These are phyloP conservation scores for Chimonanthus praecox DNA, from an alignment of 164 flowering plant genomes.

Conservation along the genomic window DNA sequence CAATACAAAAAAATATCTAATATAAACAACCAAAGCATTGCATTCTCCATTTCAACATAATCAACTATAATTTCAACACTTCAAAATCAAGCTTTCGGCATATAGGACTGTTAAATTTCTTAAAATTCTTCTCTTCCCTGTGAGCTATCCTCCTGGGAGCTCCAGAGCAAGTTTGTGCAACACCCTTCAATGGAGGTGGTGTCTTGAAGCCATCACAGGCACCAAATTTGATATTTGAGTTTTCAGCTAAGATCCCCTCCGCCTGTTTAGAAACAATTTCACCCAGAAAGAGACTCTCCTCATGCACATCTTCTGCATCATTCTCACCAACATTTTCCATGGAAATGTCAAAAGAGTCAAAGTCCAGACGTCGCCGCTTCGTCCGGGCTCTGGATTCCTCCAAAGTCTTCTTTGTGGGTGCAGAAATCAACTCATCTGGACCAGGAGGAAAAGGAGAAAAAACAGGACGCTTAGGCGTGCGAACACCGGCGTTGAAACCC, in stretches of 20 bases:
- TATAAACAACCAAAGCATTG: too few relatives aligned
- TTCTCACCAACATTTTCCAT: conserved; percentile 2
- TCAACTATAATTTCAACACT: too few relatives aligned
- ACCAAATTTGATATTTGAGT: conserved; percentile 1
- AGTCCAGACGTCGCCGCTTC: conserved; percentile 30
- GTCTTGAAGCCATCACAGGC: conserved; percentile 27
- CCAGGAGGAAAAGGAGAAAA: conserved; percentile 76
- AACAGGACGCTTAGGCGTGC: conserved; percentile 46
- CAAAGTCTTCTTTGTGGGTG: conserved; percentile 45
- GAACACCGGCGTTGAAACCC: conserved; percentile 23
- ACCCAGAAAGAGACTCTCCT: conserved; percentile 41
- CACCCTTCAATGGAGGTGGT: conserved; percentile 30
- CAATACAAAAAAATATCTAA: too few relatives aligned
- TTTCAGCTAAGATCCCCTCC: conserved; percentile 26
- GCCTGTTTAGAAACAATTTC: conserved; percentile 32
- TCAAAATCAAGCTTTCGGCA: conserved; percentile 64
- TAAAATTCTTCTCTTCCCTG: conserved; percentile 22
- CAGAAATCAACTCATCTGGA: conserved; percentile 41
- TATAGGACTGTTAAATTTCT: conserved; percentile 9
- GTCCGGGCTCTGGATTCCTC: conserved; percentile 18
- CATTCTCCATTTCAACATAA: too few relatives aligned
- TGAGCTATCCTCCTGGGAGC: conserved; percentile 46
- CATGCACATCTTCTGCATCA: conserved; percentile 22
- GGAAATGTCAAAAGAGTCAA: conserved; percentile 14
- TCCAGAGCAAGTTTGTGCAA: conserved; percentile 61